These are phyloP conservation scores for Aspergillus indologenus DNA, from an alignment of 495 filamentous ascomycete genomes.

Conservation along the genomic window DNA sequence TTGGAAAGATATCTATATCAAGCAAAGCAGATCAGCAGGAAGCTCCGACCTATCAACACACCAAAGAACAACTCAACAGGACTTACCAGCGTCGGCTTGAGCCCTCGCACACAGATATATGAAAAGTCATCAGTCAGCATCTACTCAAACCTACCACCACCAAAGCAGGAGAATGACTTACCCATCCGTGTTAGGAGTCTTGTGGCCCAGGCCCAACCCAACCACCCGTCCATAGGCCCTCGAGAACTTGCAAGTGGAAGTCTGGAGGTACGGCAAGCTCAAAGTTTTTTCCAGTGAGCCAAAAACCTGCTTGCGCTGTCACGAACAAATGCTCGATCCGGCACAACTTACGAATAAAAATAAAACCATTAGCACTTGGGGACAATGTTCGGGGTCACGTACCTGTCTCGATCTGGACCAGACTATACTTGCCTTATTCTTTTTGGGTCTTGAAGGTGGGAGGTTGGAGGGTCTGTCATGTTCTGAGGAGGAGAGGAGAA, in stretches of 20 bases:
- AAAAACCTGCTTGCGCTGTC: not conserved
- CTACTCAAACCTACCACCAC: not conserved
- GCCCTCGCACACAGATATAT: no score
- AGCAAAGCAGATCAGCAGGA: no score
- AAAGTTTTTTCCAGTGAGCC: not conserved
- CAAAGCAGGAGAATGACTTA: not conserved
- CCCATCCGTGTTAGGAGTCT: no score
- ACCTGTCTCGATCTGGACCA: no score
- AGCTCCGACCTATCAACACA: no score
- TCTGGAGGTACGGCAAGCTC: not conserved
- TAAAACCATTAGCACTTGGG: not conserved
- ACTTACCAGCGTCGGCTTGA: conserved; percentile 19
- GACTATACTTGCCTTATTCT: no score
- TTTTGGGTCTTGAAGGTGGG: no score
- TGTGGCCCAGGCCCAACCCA: conserved; percentile 11
- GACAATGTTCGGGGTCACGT: no score
- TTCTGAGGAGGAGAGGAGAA: no score
- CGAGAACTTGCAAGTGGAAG: not conserved
- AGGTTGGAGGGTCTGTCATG: no score
- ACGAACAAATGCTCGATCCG: not conserved
- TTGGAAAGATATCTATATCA: no score
- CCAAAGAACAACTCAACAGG: not conserved
- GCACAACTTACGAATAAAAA: not conserved
- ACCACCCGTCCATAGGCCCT: conserved; percentile 8
- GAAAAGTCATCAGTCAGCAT: not conserved